A percentile compares a stretch with the other conserved stretches of the same genome.
Conservation (phyloP, 2,329 filamentous ascomycete species). For the Colletotrichum godetiae region DNA sequence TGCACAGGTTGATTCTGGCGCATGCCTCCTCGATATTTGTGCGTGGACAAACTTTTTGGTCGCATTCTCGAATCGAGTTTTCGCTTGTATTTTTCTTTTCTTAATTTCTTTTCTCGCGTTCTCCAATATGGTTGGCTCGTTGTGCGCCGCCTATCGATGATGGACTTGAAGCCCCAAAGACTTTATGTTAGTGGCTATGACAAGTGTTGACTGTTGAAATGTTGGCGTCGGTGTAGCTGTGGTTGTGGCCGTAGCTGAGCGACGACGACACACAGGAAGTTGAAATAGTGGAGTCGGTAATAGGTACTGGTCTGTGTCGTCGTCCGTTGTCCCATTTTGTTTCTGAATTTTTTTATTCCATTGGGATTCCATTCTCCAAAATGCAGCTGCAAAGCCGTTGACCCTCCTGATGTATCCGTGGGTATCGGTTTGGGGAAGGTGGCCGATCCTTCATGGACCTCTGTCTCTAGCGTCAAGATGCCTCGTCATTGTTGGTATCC, state of each 20-base stretch:
- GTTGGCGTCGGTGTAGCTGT: background rate
- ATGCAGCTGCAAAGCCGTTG: background rate
- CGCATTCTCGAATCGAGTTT: background rate
- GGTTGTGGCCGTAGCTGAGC: background rate
- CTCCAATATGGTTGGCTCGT: background rate
- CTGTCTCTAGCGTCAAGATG: background rate
- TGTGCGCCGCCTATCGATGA: background rate
- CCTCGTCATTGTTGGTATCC: background rate
- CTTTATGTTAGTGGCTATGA: background rate
- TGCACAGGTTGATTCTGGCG: background rate
- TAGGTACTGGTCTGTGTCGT: background rate
- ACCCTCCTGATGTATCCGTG: background rate
- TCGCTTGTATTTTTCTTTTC: background rate
- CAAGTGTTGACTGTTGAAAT: background rate
- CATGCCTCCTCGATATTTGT: background rate
- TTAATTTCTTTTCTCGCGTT: background rate
- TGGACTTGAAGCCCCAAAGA: background rate
- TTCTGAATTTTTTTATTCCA: background rate
- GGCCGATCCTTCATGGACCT: background rate
- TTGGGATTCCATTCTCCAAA: background rate
- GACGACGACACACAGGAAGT: background rate
- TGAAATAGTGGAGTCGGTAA: background rate
- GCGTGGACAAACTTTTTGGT: background rate
- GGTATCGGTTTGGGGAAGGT: background rate
- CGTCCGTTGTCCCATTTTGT: background rate